Base-by-base conservation (phyloP, 1,139 yeast species). In the Candida tetrigidarum region DNA sequence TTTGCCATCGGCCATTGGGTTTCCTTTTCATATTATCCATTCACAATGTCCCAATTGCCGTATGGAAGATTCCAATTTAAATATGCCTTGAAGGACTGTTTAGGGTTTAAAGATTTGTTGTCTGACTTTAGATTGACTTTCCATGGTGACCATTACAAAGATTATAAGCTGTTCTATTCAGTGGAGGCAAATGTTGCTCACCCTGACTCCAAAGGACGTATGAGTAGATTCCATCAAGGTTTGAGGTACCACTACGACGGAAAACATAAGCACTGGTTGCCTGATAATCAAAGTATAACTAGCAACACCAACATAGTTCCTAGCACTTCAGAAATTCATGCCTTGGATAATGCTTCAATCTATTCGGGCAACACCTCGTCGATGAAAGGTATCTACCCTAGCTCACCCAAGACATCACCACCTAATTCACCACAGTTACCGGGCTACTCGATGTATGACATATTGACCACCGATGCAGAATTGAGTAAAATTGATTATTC, bases 1-100 rank as follows among this genome's bases (percentile, higher is more conserved):
- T 93, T 93, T 70, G 91, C 98, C 0, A 66, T 86, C 27, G 87
- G 96, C 10, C 99, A 93, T 67, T 85, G 93, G 86, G 63, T 76
- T 37, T 92, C 98, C 0, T 93, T 93, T 62, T 81, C 90, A 6
- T 87, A 86, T 64, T 69, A 69, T 5, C 96, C 91, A 33, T 93
- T 86, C 60, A 78, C 86, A 3, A 70, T 81, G 2, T 63, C 78
- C 5, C 66, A 66, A 6, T 67, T 86, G 46, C 92, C 93, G 1
- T 81, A 84, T 51, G 93, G 89, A 0, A 69, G 96, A 43, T 58
- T 90, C 42, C 69, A 79, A 23, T 74, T 83, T 19, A 58, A 55
- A 42, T 75, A 78, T 52, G 96, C 97, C 0, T 50, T 89, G 2
- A 76, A 83, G 45, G 99, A 93, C 60, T 83, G 88, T 57, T 69